These are phyloP conservation scores for Exophiala lecanii-corni DNA, from an alignment of 2,329 filamentous ascomycete species.

Conservation along the genomic window DNA sequence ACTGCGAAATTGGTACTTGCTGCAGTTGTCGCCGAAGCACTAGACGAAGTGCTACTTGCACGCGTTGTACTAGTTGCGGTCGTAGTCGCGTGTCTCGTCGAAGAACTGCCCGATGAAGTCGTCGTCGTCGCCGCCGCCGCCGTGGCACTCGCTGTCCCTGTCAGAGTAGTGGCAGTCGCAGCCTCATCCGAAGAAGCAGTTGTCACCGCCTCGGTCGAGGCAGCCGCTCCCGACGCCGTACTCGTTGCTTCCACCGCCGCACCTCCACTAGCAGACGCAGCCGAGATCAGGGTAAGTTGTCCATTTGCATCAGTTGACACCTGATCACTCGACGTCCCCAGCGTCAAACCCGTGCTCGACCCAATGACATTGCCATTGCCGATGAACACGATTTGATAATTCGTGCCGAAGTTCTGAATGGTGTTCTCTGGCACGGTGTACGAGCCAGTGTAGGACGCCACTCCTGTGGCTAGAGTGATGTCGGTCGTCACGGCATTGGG, in stretches of 20 bases:
- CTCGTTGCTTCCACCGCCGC: background rate
- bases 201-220: background rate
- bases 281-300: slow-evolving; percentile 7
- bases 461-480: slow-evolving; percentile 10
- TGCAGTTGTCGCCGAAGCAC: slow-evolving; percentile 2
- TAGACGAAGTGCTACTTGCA: slow-evolving; percentile 1
- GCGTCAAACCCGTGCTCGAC: slow-evolving; percentile 5
- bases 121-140: background rate
- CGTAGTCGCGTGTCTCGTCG: background rate
- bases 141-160: slow-evolving; percentile 3
- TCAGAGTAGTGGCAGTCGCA: slow-evolving; percentile 1
- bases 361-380: slow-evolving; percentile 5
- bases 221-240: background rate
- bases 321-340: slow-evolving; percentile 1
- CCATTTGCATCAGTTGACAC: slow-evolving; percentile 6
- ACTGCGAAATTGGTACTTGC: slow-evolving; percentile 14
- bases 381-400: slow-evolving; percentile 6
- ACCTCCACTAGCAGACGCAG: background rate
- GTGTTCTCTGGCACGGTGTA: slow-evolving; percentile 13
- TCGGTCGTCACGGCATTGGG: slow-evolving; percentile 3
- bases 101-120: background rate
- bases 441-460: slow-evolving; percentile 8
- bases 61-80: background rate
- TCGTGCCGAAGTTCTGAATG: slow-evolving; percentile 6
- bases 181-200: slow-evolving; percentile 6